Base-by-base conservation (phyloP, 352 stramenopile species). In the Phytopythium montanum region DNA sequence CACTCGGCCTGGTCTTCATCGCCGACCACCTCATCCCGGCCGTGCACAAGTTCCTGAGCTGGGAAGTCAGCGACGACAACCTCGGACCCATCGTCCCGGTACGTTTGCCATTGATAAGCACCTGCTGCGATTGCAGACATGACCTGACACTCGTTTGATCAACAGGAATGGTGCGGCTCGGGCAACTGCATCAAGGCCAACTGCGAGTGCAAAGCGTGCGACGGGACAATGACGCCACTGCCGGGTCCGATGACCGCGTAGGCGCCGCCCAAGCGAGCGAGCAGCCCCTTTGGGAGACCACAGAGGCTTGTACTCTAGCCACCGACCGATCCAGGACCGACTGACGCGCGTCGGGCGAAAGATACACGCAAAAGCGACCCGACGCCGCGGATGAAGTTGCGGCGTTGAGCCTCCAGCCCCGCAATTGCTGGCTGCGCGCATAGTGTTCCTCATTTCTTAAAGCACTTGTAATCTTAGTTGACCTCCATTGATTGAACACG, bases 31-130 rank as follows among this genome's bases (percentile, higher is more conserved):
- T 76, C 51, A 69, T 82, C 53, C 75, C 75, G 0, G 61, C 63
- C 16, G 65, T 82, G 33, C 72, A 75, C 72, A 76, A 69, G 50
- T 69, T 75, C 60, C 48, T 85, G 38, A 79, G 65, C 53, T 85
- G 75, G 75, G 75, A 85, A 14, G 54, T 33, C 12, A 61, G 65
- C 16, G 56, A 68, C 56, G 56, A 56, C 36, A 54, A 73, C 56
- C 64, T 75, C 16, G 68, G 68, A 21, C 68, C 68, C 14, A 73
- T 76, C 38, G 29, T 76, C 18, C 65, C 68, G 29, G 68, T 69
- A 61, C 0, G 62, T 10, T 42, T 49, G 18, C 14, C 44, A 6
- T 31, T n/a, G n/a, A n/a, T n/a, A n/a, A 21, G 9, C 5, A 51
- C 21, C 5, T 54, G 12, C 26, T 54, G 16, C 1, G 1, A 42